phyloP scores from a whole-genome alignment of 129 eudicot genomes.

The Deinandra increscens region DNA sequence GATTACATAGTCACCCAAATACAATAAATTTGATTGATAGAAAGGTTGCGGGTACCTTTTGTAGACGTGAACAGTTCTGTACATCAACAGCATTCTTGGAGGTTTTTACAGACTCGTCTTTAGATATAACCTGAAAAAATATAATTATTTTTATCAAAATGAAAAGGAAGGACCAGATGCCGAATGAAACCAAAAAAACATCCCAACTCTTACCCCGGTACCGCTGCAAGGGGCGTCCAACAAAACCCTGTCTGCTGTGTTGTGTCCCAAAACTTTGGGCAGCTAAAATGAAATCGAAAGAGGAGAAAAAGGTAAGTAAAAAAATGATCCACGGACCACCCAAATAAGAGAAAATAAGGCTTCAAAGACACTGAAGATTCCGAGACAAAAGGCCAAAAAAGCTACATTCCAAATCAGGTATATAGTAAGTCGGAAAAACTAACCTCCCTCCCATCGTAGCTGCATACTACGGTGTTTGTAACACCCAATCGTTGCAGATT shows the following conservation, averaged over 20 bases:
- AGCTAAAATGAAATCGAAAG: slow-evolving; percentile 44
- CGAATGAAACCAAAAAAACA: not conserved
- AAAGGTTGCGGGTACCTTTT: slow-evolving; percentile 55
- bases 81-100: slow-evolving; percentile 78
- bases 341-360: not conserved
- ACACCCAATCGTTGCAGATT: slow-evolving; percentile 91
- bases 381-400: not conserved
- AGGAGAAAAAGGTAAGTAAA: not conserved
- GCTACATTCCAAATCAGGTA: not conserved
- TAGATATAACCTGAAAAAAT: slow-evolving; percentile 79
- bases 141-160: not conserved
- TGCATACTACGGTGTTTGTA: slow-evolving; percentile 84
- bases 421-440: slow-evolving; percentile 7
- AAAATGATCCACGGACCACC: not conserved
- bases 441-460: slow-evolving; percentile 95
- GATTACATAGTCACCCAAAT: too few species aligned
- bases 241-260: slow-evolving; percentile 80
- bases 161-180: not conserved
- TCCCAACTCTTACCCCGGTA: slow-evolving; percentile 69
- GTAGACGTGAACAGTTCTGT: slow-evolving; percentile 77
- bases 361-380: not conserved
- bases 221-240: slow-evolving; percentile 99
- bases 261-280: slow-evolving; percentile 81
- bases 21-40: not conserved
- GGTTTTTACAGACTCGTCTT: slow-evolving; percentile 94